Base-by-base conservation (phyloP, 352 stramenopile species). In the Phytophthora sojae region DNA sequence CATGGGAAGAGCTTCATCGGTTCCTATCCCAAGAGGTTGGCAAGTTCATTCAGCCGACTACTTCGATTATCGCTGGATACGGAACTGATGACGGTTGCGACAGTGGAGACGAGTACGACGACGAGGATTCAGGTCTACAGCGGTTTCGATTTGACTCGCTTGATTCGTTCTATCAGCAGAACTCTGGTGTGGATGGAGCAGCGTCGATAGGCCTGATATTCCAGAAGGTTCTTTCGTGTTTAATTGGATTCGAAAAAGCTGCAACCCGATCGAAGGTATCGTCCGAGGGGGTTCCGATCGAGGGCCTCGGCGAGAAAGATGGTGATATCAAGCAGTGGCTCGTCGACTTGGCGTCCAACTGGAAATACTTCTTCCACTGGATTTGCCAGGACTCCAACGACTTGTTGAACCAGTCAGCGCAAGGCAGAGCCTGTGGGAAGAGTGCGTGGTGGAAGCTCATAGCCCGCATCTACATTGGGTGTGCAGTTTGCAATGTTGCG, bases 311-410 rank as follows among this genome's bases (percentile, higher is more conserved):
- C 47, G 67, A 69, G 15, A 76, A 66, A 17, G 59, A 71, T 17
- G 54, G 53, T 12, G 74, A 81, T 30, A 69, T 79, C 15, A 79
- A 73, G 58, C 65, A 74, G 32, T 90, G 82, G 82, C 47, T 88
- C 4, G 30, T 77, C 14, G 69, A 71, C 35, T 61, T 90, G 62
- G 78, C 84, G 59, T 83, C 82, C 29, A 86, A 86, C 39, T 74
- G 71, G 73, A 85, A 81, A 57, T 77, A 81, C 12, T 84, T 90
- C 64, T 88, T 90, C 52, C 68, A 79, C 32, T 90, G 82, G 82
- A 73, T 90, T 23, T 83, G 77, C 9, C 78, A 86, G 26, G 66
- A 71, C 56, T 69, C 54, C 53, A 61, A 81, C 9, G 57, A 64
- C 49, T 17, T 72, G n/a, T 2, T 81, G 50, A 69, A 49, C 49